Base-by-base conservation (phyloP, 306 rosid species). In the Myrica gale region DNA sequence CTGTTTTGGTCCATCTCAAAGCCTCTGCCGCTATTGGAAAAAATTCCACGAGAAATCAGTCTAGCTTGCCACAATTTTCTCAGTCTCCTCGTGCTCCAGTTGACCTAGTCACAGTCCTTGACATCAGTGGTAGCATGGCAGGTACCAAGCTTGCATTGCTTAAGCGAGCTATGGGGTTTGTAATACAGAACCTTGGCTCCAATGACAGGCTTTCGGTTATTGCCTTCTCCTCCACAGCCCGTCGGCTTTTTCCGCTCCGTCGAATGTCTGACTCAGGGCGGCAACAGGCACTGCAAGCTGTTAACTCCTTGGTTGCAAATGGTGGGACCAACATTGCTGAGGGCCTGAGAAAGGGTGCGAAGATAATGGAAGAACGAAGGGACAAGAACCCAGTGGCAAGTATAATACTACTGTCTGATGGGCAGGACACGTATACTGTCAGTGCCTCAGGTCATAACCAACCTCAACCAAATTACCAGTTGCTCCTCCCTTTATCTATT, bases 321-420 rank as follows among this genome's bases (percentile, higher is more conserved):
- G 99, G 99, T 16, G 99, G 99, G 77, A 95, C 99, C 71, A 95
- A 95, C 74, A 95, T 95, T 74, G 97, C 97, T 0, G 99, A 95
- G 83, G 99, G 99, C 60, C 85, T 94, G 51, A 86, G 96, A 70
- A 94, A 94, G 83, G 98, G 97, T 37, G 95, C 97, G 47, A 94
- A 92, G 83, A 84, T 94, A 78, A 86, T 94, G 95, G 97, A 89
- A 85, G 98, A 94, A 21, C 85, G 98, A 46, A 90, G 85, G 80
- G 97, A 86, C 74, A 94, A 90, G 82, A 94, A 89, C 76, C 90
- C 97, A 4, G 98, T 92, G 82, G 90, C 95, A 43, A 91, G 91
- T 74, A 89, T 94, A 43, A 90, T 94, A 72, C 85, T 94, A 47
- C 72, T 94, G 76, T 94, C 98, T 2, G 98, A 94, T 68, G 99